phyloP scores from a whole-genome alignment of 208 protist species.

The Naegleria fowleri region DNA sequence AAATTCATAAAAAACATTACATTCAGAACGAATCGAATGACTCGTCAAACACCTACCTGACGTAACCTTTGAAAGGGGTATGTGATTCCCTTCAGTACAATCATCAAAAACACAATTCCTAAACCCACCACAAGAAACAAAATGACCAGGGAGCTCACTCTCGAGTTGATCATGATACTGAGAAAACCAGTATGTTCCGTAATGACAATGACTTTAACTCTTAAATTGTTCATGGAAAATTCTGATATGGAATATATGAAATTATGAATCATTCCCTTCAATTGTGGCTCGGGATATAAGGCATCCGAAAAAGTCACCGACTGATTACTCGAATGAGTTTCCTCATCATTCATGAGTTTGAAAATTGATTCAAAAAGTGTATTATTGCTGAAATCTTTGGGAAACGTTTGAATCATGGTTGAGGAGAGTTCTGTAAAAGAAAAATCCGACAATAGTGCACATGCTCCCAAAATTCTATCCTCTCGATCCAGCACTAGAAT shows the following conservation, averaged over 20 bases:
- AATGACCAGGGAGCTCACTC: neutral
- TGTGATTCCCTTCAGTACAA: neutral
- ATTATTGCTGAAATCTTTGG: neutral
- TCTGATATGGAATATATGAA: neutral
- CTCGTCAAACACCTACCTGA: neutral
- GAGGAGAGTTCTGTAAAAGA: neutral
- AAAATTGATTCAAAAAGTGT: too few species aligned
- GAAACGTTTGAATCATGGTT: neutral
- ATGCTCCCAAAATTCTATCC: neutral
- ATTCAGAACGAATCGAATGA: too few species aligned
- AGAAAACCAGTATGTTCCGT: neutral
- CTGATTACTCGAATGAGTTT: too few species aligned
- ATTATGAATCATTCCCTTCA: too few species aligned
- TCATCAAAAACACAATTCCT: neutral
- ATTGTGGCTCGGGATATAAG: too few species aligned
- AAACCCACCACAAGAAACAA: neutral
- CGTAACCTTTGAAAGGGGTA: neutral
- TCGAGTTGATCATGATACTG: neutral
- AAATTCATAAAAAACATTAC: too few species aligned
- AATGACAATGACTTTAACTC: neutral
- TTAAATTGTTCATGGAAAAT: neutral
- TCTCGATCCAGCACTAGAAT: neutral
- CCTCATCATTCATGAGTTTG: too few species aligned
- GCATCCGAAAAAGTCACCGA: too few species aligned
- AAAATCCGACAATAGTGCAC: neutral